Evolutionary conservation across 2,329 filamentous ascomycete species (phyloP).

Genomic region (Cordyceps militaris): DNA sequence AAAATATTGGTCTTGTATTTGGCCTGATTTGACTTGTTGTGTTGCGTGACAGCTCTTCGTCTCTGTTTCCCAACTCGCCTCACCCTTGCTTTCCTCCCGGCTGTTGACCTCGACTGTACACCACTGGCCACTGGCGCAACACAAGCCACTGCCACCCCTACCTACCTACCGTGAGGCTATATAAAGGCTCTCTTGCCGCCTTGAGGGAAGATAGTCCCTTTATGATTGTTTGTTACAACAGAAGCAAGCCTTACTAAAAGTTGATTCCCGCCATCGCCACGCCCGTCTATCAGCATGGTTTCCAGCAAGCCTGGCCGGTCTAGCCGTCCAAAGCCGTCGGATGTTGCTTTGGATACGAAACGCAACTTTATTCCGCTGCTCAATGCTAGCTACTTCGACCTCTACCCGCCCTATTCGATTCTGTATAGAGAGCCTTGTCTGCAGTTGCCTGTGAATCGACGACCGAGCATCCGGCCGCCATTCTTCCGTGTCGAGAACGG

Average conservation of each 20-base stretch:
- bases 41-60: constrained; percentile 28
- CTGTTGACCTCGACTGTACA: background rate
- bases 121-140: background rate
- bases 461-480: constrained; percentile 33
- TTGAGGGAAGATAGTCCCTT: background rate
- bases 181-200: background rate
- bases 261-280: background rate
- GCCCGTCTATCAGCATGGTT: constrained; percentile 22
- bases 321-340: constrained; percentile 50
- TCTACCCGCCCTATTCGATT: constrained; percentile 52
- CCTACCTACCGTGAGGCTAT: background rate
- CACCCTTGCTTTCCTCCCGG: background rate
- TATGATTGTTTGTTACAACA: background rate
- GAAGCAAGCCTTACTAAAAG: background rate
- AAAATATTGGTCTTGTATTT: constrained; percentile 27
- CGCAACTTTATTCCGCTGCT: constrained; percentile 61
- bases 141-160: background rate
- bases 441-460: constrained; percentile 36
- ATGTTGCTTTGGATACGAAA: constrained; percentile 69
- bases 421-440: constrained; percentile 46
- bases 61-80: constrained; percentile 18
- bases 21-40: constrained; percentile 24
- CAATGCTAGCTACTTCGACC: constrained; percentile 45
- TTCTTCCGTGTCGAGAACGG: constrained; percentile 44
- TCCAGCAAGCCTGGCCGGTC: constrained; percentile 26